Evolutionary conservation across 345 rosid genomes (phyloP).

Genomic region (Citrus cavaleriei): DNA sequence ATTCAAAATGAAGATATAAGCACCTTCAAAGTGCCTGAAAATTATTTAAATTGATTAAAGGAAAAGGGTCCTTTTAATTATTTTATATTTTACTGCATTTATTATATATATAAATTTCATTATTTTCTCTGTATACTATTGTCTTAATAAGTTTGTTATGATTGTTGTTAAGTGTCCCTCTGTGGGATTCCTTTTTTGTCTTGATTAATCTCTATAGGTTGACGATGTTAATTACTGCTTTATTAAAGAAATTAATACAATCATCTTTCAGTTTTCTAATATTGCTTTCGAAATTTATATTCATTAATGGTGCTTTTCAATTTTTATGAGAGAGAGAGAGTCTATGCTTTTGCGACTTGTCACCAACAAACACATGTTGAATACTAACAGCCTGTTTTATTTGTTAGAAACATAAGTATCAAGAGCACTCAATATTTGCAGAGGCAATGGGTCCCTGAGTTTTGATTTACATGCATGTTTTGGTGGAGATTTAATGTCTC

Average conservation of each 20-base stretch:
- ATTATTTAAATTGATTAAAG: background rate
- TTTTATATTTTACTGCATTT: background rate
- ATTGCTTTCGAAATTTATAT: background rate
- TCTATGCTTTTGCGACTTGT: background rate
- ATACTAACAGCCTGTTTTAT: background rate
- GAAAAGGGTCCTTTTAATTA: background rate
- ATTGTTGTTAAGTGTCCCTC: conserved; percentile 19
- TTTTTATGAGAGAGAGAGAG: background rate
- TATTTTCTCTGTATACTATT: background rate
- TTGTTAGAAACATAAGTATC: background rate
- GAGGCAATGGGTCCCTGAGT: background rate
- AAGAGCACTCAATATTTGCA: background rate
- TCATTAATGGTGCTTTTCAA: background rate
- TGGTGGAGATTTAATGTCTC: background rate
- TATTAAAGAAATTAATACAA: background rate
- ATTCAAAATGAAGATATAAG: conserved; percentile 61
- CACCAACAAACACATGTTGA: background rate
- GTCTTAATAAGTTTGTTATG: background rate
- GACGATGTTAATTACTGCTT: background rate
- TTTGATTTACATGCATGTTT: background rate
- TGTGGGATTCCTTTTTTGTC: conserved; percentile 8
- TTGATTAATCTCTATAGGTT: background rate
- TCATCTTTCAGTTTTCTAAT: background rate
- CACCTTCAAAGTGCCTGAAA: conserved; percentile 49
- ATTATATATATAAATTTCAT: background rate